Evolutionary conservation across 2,329 filamentous ascomycete genomes (phyloP), one percentile per base, ranked within the genome.

Genomic region (Mariannaea elegans): DNA sequence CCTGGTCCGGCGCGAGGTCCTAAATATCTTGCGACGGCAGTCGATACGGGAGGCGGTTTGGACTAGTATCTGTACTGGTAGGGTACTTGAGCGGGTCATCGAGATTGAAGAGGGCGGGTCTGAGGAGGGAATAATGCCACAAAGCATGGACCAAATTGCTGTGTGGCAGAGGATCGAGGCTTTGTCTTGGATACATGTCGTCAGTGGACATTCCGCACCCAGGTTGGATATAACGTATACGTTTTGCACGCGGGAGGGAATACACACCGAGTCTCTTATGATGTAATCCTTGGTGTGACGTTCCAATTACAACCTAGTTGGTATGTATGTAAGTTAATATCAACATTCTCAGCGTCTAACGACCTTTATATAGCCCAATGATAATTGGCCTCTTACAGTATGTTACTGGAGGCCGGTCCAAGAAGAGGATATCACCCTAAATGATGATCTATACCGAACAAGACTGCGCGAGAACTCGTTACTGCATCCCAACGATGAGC

Each of bases 21-120:
- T 77, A 57, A 41, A 51, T 19, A 64, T 75, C 16, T 53, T 75
- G 47, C 64, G 63, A 44, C 48, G 62, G n/a, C 63, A 59, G 27
- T 60, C 61, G 29, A 63, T 74, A 39, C 69, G 66, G 50, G 75
- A 77, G 59, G 75, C 70, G 8, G 66, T 70, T 61, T 77, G 75
- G 75, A 71, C 76, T 65, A 77, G 73, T 47, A 59, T 67, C 24
- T 62, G 42, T 53, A 54, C 72, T 39, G 72, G 72, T 13, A 68
- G 52, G 49, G 62, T 75, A 5, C 52, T 76, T 27, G 73, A 75
- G 65, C 63, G 72, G 38, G 62, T 76, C n/a, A 73, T 76, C 7
- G 71, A 75, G 53, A 72, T 78, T 65, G 75, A 77, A 65, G 74
- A 77, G 65, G 59, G 42, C 38, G 44, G 24, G 24, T 39, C 16